phyloP scores from a whole-genome alignment of 164 flowering plant species.

The Annona cherimola region DNA sequence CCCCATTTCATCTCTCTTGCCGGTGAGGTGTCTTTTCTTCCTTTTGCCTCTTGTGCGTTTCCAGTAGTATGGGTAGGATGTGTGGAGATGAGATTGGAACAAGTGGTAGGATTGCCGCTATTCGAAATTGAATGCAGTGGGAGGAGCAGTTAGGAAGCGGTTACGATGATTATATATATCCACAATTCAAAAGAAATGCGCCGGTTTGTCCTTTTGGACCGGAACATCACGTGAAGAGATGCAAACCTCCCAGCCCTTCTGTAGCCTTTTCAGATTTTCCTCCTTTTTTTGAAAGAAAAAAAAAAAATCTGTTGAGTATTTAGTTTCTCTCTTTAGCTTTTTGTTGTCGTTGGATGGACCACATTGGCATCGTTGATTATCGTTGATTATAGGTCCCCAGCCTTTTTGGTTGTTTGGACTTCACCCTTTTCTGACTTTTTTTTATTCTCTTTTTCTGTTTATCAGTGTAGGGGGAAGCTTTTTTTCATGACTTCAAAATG shows the following conservation, averaged over 20 bases:
- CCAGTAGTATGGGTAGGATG: neutral
- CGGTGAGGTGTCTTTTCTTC: neutral
- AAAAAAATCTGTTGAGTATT: too few relatives aligned
- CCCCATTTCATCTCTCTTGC: slow-evolving; percentile 34
- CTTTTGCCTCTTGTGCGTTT: neutral
- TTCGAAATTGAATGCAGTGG: neutral
- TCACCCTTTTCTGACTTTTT: too few relatives aligned
- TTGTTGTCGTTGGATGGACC: too few relatives aligned
- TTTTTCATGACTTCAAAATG: too few relatives aligned
- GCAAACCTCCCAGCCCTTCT: neutral
- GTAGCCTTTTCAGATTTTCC: neutral
- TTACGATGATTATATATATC: neutral
- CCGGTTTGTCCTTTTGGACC: neutral
- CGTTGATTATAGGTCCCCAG: too few relatives aligned
- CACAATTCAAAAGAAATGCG: slow-evolving; percentile 9
- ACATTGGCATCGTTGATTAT: too few relatives aligned
- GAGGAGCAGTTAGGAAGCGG: neutral
- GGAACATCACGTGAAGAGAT: neutral
- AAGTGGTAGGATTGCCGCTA: neutral
- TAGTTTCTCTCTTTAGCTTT: too few relatives aligned
- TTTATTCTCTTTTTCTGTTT: too few relatives aligned
- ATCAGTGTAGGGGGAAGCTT: too few relatives aligned
- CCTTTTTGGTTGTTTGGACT: too few relatives aligned
- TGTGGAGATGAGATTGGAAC: neutral
- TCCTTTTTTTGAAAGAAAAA: neutral